Conservation (phyloP, 2,329 filamentous ascomycete species). For the Alternaria incomplexa region DNA sequence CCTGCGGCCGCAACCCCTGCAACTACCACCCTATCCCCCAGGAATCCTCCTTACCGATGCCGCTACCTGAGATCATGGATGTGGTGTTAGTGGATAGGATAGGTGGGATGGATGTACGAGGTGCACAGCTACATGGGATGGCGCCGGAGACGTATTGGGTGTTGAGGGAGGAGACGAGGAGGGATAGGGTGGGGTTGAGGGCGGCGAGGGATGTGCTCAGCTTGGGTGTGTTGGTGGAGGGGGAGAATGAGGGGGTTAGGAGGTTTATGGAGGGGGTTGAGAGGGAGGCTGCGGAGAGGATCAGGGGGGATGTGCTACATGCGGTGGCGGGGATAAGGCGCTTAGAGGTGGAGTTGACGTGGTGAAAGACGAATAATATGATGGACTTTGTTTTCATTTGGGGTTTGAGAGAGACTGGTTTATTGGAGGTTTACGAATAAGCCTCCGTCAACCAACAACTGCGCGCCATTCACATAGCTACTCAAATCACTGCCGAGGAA, state of each 20-base stretch:
- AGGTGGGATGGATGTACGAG: not conserved
- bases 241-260: not conserved
- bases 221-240: not conserved
- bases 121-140: not conserved
- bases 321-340: not conserved
- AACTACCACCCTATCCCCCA: not conserved
- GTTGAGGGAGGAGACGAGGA: not conserved
- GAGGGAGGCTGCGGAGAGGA: not conserved
- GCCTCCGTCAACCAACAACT: slow-evolving; percentile 85
- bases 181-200: not conserved
- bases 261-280: not conserved
- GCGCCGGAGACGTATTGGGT: not conserved
- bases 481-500: slow-evolving; percentile 79
- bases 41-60: not conserved
- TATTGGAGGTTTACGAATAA: slow-evolving; percentile 78
- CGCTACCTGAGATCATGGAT: not conserved
- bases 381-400: not conserved
- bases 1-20: not conserved
- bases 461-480: slow-evolving; percentile 69
- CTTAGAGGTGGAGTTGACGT: not conserved
- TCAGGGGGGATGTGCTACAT: not conserved
- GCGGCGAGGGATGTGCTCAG: not conserved
- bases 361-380: not conserved
- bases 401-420: not conserved
- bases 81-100: not conserved